Conservation (phyloP, 139 green algal species). For the Micromonas pusilla region DNA sequence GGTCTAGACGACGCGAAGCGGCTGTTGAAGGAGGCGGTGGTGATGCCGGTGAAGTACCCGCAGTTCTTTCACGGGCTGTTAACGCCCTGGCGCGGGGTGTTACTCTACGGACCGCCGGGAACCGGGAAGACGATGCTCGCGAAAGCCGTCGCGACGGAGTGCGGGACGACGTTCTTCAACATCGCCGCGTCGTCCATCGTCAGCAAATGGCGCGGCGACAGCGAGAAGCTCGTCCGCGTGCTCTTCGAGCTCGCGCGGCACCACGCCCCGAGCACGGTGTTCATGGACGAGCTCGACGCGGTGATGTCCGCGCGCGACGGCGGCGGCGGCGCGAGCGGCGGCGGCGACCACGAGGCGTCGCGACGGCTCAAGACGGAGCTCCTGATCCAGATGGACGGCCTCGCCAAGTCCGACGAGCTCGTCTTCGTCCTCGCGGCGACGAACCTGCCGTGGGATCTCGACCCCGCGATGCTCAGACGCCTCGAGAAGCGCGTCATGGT, state of each 20-base stretch:
- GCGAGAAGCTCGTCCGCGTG: conserved; percentile 71
- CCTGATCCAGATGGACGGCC: conserved; percentile 47
- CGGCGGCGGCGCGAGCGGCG: neutral
- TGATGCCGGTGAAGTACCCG: conserved; percentile 68
- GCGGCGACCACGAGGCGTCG: conserved; percentile 26
- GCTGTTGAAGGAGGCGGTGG: conserved; percentile 72
- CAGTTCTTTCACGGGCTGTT: conserved; percentile 54
- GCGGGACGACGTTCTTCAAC: conserved; percentile 77
- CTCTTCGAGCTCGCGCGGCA: conserved; percentile 55
- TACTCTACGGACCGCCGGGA: conserved; percentile 53
- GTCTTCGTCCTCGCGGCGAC: conserved; percentile 47
- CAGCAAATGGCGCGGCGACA: conserved; percentile 53
- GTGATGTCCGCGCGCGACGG: conserved; percentile 23
- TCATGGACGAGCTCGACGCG: conserved; percentile 40
- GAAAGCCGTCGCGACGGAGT: conserved; percentile 66
- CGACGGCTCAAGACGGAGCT: conserved; percentile 37
- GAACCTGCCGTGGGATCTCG: conserved; percentile 49
- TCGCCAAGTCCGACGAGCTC: conserved; percentile 34
- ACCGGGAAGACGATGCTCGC: conserved; percentile 61
- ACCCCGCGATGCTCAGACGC: conserved; percentile 41
- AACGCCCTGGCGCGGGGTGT: conserved; percentile 55
- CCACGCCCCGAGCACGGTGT: conserved; percentile 31
- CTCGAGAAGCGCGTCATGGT: conserved; percentile 20
- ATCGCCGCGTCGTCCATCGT: conserved; percentile 72
- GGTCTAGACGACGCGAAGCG: conserved; percentile 57